Evolutionary conservation across 352 stramenopile species (phyloP), one percentile per base, ranked within the genome.

Genomic region (Globisporangium lucens): DNA sequence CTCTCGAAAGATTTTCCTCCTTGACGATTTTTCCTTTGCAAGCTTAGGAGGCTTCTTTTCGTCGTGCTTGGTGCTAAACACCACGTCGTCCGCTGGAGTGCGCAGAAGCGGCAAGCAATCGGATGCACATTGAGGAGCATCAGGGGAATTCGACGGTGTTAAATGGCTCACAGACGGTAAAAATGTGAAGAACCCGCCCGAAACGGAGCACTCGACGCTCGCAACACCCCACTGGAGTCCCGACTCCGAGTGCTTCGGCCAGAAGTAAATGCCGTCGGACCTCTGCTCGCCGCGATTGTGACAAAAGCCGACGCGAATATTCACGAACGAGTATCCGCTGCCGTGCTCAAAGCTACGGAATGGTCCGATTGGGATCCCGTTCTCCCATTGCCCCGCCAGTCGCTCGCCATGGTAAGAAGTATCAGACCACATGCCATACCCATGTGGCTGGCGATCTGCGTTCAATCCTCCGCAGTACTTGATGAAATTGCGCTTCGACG

Each of bases 151-250:
- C 13, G 72, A 81, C 17, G 66, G 66, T 17, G 80, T 92, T 61
- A 90, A 64, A 47, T 92, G 82, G 0, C 61, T 74, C 36, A 90
- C 83, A 1, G 70, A 70, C 22, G 83, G 83, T 41, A 92, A 71
- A 33, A 89, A 92, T 30, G 66, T 82, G 68, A 92, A 92, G 59
- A 92, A 92, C 1, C 83, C 82, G 2, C 83, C 83, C 2, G 83
- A 89, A 1, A 92, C 82, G 10, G 83, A 92, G 43, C 83, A 92
- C 65, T 92, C 83, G 10, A 97, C 87, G 46, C 81, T 91, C 1
- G 81, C 84, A 0, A 97, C 86, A 20, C 89, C 90, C 79, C 87
- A 96, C 57, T 83, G 73, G 20, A 87, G 66, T 2, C 72, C 74
- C 3, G 77, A 73, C 0, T 68, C 55, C 5, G 79, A 75, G 63